Percentiles rank a stretch among this genome's conserved stretches.
These are phyloP conservation scores for Calocera cornea DNA, from an alignment of 768 basidiomycete genomes.

Conservation along the genomic window DNA sequence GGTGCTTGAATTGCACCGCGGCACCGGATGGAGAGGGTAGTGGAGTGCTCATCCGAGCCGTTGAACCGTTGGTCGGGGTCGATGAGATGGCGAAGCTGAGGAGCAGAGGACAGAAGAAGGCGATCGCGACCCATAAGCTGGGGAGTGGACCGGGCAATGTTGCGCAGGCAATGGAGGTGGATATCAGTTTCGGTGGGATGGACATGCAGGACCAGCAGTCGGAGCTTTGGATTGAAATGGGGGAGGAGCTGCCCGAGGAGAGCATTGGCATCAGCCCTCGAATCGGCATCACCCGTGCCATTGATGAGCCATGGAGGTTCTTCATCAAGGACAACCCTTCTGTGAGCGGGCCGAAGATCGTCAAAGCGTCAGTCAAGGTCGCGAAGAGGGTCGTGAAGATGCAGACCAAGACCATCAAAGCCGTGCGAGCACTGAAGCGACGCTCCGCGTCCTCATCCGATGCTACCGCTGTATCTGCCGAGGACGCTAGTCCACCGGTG, in stretches of 20 bases:
- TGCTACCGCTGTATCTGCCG: not conserved
- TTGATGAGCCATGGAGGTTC: not conserved
- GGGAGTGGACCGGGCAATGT: not conserved
- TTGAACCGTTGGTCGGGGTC: not conserved
- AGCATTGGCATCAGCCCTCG: not conserved
- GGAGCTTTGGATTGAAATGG: not conserved
- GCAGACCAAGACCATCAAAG: not conserved
- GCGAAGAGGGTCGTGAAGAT: not conserved
- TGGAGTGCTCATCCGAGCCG: not conserved
- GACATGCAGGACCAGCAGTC: not conserved
- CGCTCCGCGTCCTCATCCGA: not conserved
- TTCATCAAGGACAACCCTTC: constrained; percentile 1
- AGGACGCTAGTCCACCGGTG: not conserved
- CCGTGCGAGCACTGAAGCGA: not conserved
- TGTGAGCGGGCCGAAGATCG: not conserved
- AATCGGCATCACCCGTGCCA: not conserved
- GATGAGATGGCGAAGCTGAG: not conserved
- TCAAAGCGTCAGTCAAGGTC: not conserved
- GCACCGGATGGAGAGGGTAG: not conserved
- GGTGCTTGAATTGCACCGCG: not conserved
- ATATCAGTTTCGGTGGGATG: not conserved
- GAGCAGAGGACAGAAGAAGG: not conserved
- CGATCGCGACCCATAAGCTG: not conserved
- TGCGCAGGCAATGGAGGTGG: not conserved
- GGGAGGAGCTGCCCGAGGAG: not conserved